Evolutionary conservation across 108 stramenopile species (phyloP).

Genomic region (Cyclotella kingstonii): DNA sequence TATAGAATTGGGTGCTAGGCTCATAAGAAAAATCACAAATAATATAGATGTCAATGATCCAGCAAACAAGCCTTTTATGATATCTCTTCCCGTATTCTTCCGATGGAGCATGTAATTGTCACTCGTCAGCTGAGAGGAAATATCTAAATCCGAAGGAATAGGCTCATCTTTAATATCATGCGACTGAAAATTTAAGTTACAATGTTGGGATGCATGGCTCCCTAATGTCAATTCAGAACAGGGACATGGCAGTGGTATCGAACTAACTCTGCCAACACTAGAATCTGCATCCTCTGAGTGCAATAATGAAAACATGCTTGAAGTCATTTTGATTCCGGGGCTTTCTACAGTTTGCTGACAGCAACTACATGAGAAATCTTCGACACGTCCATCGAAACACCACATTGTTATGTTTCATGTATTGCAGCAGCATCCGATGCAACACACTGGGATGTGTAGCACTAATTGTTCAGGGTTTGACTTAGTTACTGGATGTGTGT

Average conservation of each 20-base stretch:
- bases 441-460: too few species aligned
- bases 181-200: neutral
- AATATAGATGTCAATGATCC: conserved; percentile 2
- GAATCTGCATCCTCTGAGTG: conserved; percentile 2
- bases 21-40: neutral
- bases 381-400: conserved; percentile 13
- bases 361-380: conserved; percentile 6
- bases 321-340: conserved; percentile 3
- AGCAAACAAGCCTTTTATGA: conserved; percentile 7
- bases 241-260: conserved; percentile 15
- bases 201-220: neutral
- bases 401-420: conserved; percentile 5
- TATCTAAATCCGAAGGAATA: neutral
- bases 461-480: too few species aligned
- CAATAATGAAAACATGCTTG: neutral
- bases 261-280: neutral
- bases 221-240: conserved; percentile 11
- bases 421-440: neutral
- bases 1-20: conserved; percentile 2
- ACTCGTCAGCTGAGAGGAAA: neutral
- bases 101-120: neutral
- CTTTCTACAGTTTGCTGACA: neutral
- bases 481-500: too few species aligned
- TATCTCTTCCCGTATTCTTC: neutral
- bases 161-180: neutral